phyloP scores from a whole-genome alignment of 495 filamentous ascomycete genomes.

The Aspergillus wentii region DNA sequence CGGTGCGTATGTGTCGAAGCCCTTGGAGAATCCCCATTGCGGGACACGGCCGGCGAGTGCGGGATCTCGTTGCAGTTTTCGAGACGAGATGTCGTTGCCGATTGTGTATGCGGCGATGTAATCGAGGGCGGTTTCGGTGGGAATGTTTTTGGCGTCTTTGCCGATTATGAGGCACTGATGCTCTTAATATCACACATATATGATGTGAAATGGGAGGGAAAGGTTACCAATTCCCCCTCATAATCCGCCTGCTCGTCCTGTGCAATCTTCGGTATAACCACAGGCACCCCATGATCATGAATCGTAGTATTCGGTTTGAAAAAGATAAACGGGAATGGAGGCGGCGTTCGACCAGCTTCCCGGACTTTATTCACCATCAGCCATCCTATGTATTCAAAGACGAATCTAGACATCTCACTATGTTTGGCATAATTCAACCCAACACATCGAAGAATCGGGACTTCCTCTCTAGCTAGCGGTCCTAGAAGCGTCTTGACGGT shows the following conservation, averaged over 20 bases:
- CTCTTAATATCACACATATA: background rate
- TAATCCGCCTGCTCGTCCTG: constrained; percentile 47
- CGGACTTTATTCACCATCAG: constrained; percentile 37
- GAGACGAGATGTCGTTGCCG: constrained; percentile 68
- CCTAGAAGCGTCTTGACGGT: constrained; percentile 26
- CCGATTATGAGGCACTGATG: constrained; percentile 49
- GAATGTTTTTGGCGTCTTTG: constrained; percentile 54
- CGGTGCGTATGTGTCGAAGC: constrained; percentile 71
- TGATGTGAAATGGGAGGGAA: background rate
- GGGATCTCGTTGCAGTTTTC: constrained; percentile 54
- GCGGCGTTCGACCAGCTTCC: constrained; percentile 39
- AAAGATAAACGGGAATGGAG: constrained; percentile 43
- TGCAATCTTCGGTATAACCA: constrained; percentile 41
- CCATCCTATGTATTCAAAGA: constrained; percentile 3
- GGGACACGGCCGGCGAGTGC: constrained; percentile 53
- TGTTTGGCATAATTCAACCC: constrained; percentile 35
- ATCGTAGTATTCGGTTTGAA: constrained; percentile 42
- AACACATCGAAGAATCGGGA: constrained; percentile 30
- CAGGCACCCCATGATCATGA: constrained; percentile 29
- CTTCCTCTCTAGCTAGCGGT: constrained; percentile 25
- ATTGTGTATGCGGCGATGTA: constrained; percentile 66
- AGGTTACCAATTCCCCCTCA: constrained; percentile 43
- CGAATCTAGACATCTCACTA: constrained; percentile 15
- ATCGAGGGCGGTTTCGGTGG: constrained; percentile 55
- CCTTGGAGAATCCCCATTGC: constrained; percentile 69